Base-by-base conservation (phyloP, 495 filamentous ascomycete genomes). In the Parmelia sp. region DNA sequence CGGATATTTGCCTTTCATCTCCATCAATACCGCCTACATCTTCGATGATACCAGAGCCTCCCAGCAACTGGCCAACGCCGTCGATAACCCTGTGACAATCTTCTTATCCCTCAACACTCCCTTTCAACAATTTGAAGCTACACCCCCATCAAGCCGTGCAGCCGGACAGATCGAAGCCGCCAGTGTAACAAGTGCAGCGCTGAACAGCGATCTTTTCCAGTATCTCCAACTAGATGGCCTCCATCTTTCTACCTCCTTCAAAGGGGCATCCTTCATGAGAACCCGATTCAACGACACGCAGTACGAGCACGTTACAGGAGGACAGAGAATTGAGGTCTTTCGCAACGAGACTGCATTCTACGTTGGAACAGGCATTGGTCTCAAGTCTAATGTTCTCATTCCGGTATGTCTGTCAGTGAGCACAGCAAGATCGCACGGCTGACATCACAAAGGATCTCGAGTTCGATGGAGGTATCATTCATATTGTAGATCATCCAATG, bases 211-310 rank as follows among this genome's bases (percentile, higher is more conserved):
- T 55, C n/a, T 62, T 9, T 31, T 62, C 4, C 60, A 62, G 47
- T 62, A 55, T 27, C 35, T 62, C 45, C 60, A 62, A 23, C 11
- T 62, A 15, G 60, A 62, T 56, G 60, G 60, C 5, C n/a, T 62
- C 15, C 44, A 49, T 37, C 10, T 0, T 37, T 51, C 42, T 55
- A 29, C 21, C 9, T 21, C 33, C 4, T 62, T 62, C 36, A 56
- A 62, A 23, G 45, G 47, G 36, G 53, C 47, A 11, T 12, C 36
- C 4, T 55, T 62, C 36, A 23, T 42, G 33, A 35, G 12, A 17
- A 62, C 60, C 12, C 33, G 45, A 11, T 62, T 62, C 35, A 56
- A 55, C n/a, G 60, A 62, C 36, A 40, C 23, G n/a, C 25, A 15
- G 23, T 62, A 55, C 23, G 47, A 42, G 25, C 33, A 40, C 39